Evolutionary conservation across 2,329 filamentous ascomycete species (phyloP), one percentile per base, ranked within the genome.

Genomic region (Albophoma yamanashiensis): DNA sequence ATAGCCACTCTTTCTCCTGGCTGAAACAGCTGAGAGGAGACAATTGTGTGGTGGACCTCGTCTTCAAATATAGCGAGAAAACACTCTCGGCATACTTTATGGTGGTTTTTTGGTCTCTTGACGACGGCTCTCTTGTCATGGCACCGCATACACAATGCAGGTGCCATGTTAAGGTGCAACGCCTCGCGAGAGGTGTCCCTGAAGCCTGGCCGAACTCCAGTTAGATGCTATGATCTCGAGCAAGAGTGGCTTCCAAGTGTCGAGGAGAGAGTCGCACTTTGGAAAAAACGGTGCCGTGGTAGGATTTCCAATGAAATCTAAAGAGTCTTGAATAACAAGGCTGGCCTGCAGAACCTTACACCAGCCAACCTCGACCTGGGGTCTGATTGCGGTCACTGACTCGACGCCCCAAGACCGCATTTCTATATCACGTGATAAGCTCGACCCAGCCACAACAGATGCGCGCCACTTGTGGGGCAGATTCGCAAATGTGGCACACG

Each of bases 41-140:
- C 86, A 68, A 99, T 96, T 5, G 94, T 97, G 69, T 96, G 89
- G 72, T 97, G 92, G 56, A 96, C 86, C 78, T 99, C 94, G 63
- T 89, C 85, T 74, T 99, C 94, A 70, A 99, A 99, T 55, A 94
- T 82, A 14, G 78, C 69, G 59, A 96, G 84, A 74, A 99, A 99
- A 75, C 94, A 99, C 5, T 80, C 75, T 67, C 89, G 92, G 82
- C 94, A 99, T 55, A 99, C 83, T 69, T 96, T 96, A 67, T 95
- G 87, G 68, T 95, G 86, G 70, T 97, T 96, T 74, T 97, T 97
- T 1, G 94, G 93, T 36, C 94, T 85, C 63, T 97, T 91, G 61
- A 99, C 94, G 25, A 96, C 83, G 6, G 94, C 93, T 62, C 92
- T 85, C 63, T 88, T 82, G 27, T 80, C 82, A 64, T 88, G 82